Evolutionary conservation across 176 grass and related monocot species (phyloP).

Genomic region (Urochloa ruziziensis): DNA sequence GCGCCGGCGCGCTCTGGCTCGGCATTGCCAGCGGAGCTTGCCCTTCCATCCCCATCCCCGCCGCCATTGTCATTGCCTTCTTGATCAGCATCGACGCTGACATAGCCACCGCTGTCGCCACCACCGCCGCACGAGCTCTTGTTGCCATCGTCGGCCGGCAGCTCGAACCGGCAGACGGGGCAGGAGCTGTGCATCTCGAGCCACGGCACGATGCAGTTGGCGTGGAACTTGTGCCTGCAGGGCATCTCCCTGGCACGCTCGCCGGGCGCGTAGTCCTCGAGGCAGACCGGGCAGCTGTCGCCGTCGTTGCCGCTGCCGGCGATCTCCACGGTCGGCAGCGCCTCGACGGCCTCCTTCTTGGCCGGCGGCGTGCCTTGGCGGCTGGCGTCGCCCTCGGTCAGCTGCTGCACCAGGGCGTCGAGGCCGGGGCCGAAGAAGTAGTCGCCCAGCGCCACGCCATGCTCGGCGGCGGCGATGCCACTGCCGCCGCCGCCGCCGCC

Average conservation of each 20-base stretch:
- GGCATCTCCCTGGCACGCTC: constrained; percentile 70
- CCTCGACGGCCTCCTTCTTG: constrained; percentile 67
- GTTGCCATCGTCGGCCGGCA: constrained; percentile 51
- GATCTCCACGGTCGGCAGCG: constrained; percentile 58
- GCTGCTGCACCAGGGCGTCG: constrained; percentile 63
- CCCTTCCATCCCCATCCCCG: constrained; percentile 6
- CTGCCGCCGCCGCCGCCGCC: no score
- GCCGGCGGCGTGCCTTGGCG: constrained; percentile 60
- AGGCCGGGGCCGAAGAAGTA: constrained; percentile 68
- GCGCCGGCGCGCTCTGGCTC: constrained; percentile 19
- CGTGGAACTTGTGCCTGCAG: constrained; percentile 82
- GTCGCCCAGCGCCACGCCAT: constrained; percentile 51
- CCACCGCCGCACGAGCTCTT: constrained; percentile 44
- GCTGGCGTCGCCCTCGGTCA: constrained; percentile 52
- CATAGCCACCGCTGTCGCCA: background rate
- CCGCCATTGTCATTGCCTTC: constrained; percentile 26
- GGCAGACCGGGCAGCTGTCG: constrained; percentile 71
- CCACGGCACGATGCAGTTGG: constrained; percentile 73
- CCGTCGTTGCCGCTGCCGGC: constrained; percentile 10
- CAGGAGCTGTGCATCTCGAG: constrained; percentile 86
- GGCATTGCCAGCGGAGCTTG: background rate
- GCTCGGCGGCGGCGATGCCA: constrained; percentile 17
- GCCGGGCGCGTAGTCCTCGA: constrained; percentile 66
- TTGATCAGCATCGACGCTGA: constrained; percentile 8
- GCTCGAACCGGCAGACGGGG: constrained; percentile 73